phyloP scores from a whole-genome alignment of 768 basidiomycete species.

The Lactifluus subvellereus region DNA sequence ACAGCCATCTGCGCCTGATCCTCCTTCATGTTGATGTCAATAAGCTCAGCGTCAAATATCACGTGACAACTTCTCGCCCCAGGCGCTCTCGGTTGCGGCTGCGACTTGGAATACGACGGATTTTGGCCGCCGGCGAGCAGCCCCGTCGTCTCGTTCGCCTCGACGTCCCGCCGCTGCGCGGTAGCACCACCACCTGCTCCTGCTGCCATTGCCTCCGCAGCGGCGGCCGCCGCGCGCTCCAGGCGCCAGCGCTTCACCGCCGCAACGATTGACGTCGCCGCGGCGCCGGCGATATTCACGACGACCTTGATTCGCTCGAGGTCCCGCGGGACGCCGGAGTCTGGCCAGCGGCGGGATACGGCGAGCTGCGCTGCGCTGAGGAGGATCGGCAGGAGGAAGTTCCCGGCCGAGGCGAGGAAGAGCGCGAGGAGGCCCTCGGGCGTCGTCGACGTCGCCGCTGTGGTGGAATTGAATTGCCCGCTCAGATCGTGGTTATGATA shows the following conservation, averaged over 20 bases:
- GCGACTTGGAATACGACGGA: not conserved
- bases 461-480: not conserved
- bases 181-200: not conserved
- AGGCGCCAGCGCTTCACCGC: slow-evolving; percentile 12
- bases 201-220: not conserved
- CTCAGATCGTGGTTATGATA: not conserved
- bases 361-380: slow-evolving; percentile 18
- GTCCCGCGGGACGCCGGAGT: slow-evolving; percentile 15
- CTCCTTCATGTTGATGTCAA: slow-evolving; percentile 10
- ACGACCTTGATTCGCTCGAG: slow-evolving; percentile 18
- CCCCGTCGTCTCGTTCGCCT: slow-evolving; percentile 11
- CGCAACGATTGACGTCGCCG: slow-evolving; percentile 9
- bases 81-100: too few relatives aligned
- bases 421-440: not conserved
- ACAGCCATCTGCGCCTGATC: slow-evolving; percentile 5
- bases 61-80: not conserved
- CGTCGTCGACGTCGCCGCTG: slow-evolving; percentile 14
- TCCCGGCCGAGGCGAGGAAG: slow-evolving; percentile 11
- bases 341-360: slow-evolving; percentile 13
- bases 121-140: not conserved
- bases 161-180: not conserved
- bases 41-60: slow-evolving; percentile 6
- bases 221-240: not conserved
- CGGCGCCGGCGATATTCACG: slow-evolving; percentile 15
- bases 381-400: slow-evolving; percentile 17